Evolutionary conservation across 768 basidiomycete genomes (phyloP).

Genomic region (Russula dissimulans): DNA sequence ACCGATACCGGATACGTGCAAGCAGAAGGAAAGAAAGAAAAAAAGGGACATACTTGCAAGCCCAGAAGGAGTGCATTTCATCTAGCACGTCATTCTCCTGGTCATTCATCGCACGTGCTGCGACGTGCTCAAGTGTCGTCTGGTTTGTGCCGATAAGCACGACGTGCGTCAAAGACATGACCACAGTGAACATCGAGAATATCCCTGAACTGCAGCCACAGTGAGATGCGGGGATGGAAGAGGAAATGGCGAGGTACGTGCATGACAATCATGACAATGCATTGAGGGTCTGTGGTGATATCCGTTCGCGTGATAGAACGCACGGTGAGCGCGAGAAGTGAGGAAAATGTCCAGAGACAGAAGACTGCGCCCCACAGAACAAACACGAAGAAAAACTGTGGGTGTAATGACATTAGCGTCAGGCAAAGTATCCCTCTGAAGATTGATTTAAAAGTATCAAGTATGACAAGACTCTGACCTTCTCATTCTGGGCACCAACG

Average conservation of each 20-base stretch:
- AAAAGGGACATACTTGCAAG: constrained; percentile 38
- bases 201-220: constrained; percentile 44
- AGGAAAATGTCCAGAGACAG: constrained; percentile 52
- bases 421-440: too few relatives aligned
- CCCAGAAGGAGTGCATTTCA: constrained; percentile 45
- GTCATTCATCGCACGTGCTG: constrained; percentile 48
- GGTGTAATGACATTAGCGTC: neutral
- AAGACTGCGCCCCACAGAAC: constrained; percentile 52
- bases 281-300: constrained; percentile 48
- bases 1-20: neutral
- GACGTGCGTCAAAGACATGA: constrained; percentile 51
- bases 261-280: constrained; percentile 67
- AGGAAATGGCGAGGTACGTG: constrained; percentile 32
- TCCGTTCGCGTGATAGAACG: constrained; percentile 22
- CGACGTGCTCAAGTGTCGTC: constrained; percentile 76
- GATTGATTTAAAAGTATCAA: neutral
- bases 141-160: constrained; percentile 51
- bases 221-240: neutral
- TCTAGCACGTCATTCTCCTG: constrained; percentile 47
- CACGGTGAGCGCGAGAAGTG: constrained; percentile 47
- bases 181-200: constrained; percentile 60
- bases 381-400: constrained; percentile 80
- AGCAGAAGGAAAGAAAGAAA: neutral
- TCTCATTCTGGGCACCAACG: constrained; percentile 87
- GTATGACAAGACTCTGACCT: constrained; percentile 36